Conservation (phyloP, 2,329 filamentous ascomycete species). For the Cladophialophora exuberans region DNA sequence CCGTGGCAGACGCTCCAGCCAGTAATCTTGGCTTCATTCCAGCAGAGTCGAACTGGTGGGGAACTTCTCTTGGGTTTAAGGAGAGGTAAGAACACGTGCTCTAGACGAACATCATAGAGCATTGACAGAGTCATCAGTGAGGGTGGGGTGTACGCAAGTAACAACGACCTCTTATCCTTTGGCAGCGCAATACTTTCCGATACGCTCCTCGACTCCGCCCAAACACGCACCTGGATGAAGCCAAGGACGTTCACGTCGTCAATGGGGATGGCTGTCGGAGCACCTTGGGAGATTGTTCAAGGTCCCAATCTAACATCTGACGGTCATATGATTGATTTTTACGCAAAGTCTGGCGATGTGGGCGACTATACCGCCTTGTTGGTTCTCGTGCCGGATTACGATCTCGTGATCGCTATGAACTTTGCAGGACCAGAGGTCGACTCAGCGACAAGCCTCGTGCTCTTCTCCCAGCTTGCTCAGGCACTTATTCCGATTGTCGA, state of each 20-base stretch:
- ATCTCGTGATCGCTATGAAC: slow-evolving; percentile 10
- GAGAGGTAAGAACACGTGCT: no score
- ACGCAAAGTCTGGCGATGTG: slow-evolving; percentile 8
- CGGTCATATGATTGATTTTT: slow-evolving; percentile 8
- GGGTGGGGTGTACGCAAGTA: slow-evolving; percentile 37
- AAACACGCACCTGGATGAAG: slow-evolving; percentile 47
- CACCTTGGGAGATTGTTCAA: slow-evolving; percentile 43
- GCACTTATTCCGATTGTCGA: slow-evolving; percentile 15
- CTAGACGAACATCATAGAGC: no score
- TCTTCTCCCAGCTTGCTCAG: neutral
- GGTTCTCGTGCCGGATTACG: slow-evolving; percentile 18
- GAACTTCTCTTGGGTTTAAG: neutral
- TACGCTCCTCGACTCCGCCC: slow-evolving; percentile 39
- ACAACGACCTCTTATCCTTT: slow-evolving; percentile 41
- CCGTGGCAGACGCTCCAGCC: neutral
- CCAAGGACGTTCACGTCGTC: slow-evolving; percentile 44
- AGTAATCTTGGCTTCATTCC: slow-evolving; percentile 10
- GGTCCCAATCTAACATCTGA: slow-evolving; percentile 16
- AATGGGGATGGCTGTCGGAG: slow-evolving; percentile 44
- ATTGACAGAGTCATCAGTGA: no score
- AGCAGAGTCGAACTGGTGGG: slow-evolving; percentile 9
- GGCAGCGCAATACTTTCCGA: slow-evolving; percentile 39
- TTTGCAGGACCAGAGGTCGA: neutral
- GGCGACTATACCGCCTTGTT: slow-evolving; percentile 6
- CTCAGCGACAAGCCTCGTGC: neutral